phyloP scores from a whole-genome alignment of 164 flowering plant genomes.

The Brasenia schreberi region DNA sequence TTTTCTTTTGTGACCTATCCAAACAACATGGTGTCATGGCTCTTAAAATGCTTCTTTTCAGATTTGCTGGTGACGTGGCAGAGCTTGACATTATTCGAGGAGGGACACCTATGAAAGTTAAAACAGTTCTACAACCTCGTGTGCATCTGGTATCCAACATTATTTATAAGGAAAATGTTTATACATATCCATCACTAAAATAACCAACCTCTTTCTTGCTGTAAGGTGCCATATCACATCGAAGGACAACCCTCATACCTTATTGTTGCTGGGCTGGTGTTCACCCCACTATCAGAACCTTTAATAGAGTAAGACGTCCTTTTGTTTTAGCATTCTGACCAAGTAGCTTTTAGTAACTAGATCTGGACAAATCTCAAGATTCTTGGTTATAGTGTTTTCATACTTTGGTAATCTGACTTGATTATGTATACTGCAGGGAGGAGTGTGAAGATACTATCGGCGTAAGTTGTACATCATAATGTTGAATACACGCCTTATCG shows the following conservation, averaged over 20 bases:
- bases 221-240: slow-evolving; percentile 83
- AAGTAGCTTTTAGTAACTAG: background rate
- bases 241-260: slow-evolving; percentile 93
- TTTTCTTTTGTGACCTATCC: too few species aligned
- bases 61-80: slow-evolving; percentile 85
- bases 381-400: background rate
- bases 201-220: background rate
- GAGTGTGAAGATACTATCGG: slow-evolving; percentile 87
- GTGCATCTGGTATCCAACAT: slow-evolving; percentile 63
- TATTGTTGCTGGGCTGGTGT: slow-evolving; percentile 88
- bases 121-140: slow-evolving; percentile 55
- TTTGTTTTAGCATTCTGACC: background rate
- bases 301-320: slow-evolving; percentile 64
- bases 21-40: too few species aligned
- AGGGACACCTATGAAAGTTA: slow-evolving; percentile 56
- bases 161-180: background rate
- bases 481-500: background rate
- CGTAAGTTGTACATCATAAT: slow-evolving; percentile 28
- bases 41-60: slow-evolving; percentile 12
- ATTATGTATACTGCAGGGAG: slow-evolving; percentile 34
- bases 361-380: background rate
- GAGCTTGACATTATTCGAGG: slow-evolving; percentile 80
- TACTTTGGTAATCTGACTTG: background rate
- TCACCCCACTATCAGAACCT: slow-evolving; percentile 97
- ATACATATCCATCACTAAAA: background rate